Conservation (phyloP, 139 green algal species). For the Chlamydomonas eustigma region DNA sequence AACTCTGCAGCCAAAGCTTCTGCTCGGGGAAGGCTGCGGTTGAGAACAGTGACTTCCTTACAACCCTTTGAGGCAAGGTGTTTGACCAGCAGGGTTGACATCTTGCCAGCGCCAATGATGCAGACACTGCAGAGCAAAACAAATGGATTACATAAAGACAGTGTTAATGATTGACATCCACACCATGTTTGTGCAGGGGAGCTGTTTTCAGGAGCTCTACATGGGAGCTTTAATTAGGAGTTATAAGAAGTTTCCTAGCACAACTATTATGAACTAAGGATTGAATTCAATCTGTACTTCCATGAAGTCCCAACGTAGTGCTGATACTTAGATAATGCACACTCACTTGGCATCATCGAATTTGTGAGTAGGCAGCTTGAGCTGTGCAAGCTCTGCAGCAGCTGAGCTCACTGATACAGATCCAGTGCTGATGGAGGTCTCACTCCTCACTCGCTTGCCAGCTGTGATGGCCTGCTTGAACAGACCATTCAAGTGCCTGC, state of each 20-base stretch:
- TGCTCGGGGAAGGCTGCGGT: constrained; percentile 82
- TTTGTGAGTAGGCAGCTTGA: constrained; percentile 92
- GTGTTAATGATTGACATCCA: too few species aligned
- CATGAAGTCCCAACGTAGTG: background rate
- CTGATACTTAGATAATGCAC: background rate
- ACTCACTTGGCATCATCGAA: constrained; percentile 57
- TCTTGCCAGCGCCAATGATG: constrained; percentile 98
- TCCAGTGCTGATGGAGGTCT: constrained; percentile 92
- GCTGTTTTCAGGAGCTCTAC: too few species aligned
- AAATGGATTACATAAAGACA: background rate
- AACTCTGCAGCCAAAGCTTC: constrained; percentile 92
- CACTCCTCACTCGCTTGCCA: constrained; percentile 92
- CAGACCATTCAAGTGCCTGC: constrained; percentile 93
- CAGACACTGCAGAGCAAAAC: constrained; percentile 45
- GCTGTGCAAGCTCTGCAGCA: constrained; percentile 93
- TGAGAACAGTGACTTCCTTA: constrained; percentile 84
- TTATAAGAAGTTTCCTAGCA: background rate
- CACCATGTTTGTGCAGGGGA: too few species aligned
- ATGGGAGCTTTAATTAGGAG: background rate
- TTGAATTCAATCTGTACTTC: too few species aligned
- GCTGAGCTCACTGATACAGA: constrained; percentile 92
- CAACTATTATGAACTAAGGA: background rate
- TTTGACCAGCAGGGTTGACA: constrained; percentile 97
- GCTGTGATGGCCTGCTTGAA: constrained; percentile 98
- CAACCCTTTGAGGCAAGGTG: constrained; percentile 95